Conservation (phyloP, 495 filamentous ascomycete genomes). For the Daldinia vernicosa region DNA sequence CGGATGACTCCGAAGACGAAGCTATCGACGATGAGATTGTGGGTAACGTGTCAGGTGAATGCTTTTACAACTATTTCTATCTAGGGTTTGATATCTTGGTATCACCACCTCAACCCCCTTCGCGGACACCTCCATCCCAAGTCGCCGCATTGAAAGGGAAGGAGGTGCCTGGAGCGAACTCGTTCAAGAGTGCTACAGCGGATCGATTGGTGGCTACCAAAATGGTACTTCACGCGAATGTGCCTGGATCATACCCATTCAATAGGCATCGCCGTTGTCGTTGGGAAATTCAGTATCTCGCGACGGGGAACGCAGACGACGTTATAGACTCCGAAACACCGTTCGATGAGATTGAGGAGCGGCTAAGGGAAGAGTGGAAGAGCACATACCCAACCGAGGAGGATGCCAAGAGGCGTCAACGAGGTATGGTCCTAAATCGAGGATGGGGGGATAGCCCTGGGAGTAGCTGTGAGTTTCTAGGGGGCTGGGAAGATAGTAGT, state of each 20-base stretch:
- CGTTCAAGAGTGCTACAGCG: constrained; percentile 51
- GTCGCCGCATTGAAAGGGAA: constrained; percentile 22
- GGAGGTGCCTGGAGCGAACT: constrained; percentile 37
- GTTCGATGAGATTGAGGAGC: constrained; percentile 73
- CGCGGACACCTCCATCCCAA: constrained; percentile 69
- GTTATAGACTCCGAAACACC: constrained; percentile 76
- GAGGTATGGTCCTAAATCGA: constrained; percentile 87
- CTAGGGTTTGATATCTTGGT: constrained; percentile 95
- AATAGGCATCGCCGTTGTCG: constrained; percentile 90
- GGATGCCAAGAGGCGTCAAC: constrained; percentile 70
- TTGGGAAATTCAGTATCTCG: constrained; percentile 78
- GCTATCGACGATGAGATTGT: constrained; percentile 59
- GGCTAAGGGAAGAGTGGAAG: constrained; percentile 77
- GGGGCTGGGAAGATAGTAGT: constrained; percentile 85
- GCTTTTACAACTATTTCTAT: constrained; percentile 96
- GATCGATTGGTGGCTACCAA: constrained; percentile 84
- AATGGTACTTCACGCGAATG: constrained; percentile 88
- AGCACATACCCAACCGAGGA: constrained; percentile 67
- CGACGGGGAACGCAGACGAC: constrained; percentile 35
- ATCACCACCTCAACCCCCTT: constrained; percentile 73
- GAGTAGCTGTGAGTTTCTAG: constrained; percentile 87
- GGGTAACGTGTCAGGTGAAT: constrained; percentile 69
- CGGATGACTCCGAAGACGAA: constrained; percentile 80
- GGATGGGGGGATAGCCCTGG: constrained; percentile 93
- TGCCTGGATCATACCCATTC: constrained; percentile 95